Evolutionary conservation across 2,329 filamentous ascomycete species (phyloP), one percentile per base, ranked within the genome.

Genomic region (Harringtonia lauricola): DNA sequence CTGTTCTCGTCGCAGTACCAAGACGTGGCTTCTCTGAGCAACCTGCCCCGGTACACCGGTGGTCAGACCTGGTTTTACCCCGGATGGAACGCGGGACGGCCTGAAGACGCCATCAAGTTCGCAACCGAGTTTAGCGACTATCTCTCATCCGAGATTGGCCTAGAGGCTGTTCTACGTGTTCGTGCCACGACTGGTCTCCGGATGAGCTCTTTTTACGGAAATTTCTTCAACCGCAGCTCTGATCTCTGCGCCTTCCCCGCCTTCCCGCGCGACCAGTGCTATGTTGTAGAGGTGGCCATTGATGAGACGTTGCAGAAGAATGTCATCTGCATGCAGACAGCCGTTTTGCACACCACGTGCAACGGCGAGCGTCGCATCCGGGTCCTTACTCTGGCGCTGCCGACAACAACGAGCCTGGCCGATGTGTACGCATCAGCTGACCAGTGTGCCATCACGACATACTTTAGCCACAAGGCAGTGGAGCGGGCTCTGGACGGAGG

Each of bases 31-130:
- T 95, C 89, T 28, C 72, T 98, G 43, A 95, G 88, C 70, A 95
- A 95, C 62, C 72, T 98, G 39, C 92, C 92, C 38, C 75, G 92
- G 54, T 98, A 96, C 60, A 96, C 92, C 21, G 92, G 90, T 61
- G 92, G 92, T 19, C 92, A 96, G 61, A 98, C 92, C 1, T 96
- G 90, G 72, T 96, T 95, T 69, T 98, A 98, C 59, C 92, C 92
- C 14, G 90, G 86, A 21, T 98, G 92, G 89, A 95, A 95, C 56
- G 92, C 90, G 17, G 89, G 87, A 24, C 78, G 92, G 49, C 83
- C 81, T 21, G 92, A 98, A 59, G 92, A 98, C 61, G 92, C 92
- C 14, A 89, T 96, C 66, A 98, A 96, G 64, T 96, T 96, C 59
- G 92, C 90, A 4, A 84, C 85, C 15, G 92, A 98, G 60, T 95